Evolutionary conservation across 2,329 filamentous ascomycete genomes (phyloP).

Genomic region (Macrophomina tecta): DNA sequence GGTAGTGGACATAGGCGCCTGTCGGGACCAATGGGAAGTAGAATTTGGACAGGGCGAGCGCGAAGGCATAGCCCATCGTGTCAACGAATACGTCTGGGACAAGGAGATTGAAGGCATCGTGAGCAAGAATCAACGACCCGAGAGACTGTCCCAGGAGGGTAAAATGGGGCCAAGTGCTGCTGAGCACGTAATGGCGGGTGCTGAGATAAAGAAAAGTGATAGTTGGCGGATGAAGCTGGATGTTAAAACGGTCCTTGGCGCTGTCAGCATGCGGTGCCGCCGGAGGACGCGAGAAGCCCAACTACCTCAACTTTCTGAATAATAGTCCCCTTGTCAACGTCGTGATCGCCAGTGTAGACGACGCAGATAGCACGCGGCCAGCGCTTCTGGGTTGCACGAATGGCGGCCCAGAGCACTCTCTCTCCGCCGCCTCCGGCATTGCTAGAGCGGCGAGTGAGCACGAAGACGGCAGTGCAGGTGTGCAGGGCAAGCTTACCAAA

Average conservation of each 20-base stretch:
- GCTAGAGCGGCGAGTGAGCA: constrained; percentile 55
- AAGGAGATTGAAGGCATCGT: constrained; percentile 90
- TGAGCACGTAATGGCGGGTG: constrained; percentile 83
- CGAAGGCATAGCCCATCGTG: constrained; percentile 97
- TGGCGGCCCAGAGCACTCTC: constrained; percentile 93
- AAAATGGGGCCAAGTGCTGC: constrained; percentile 87
- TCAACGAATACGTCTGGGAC: constrained; percentile 95
- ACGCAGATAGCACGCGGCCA: constrained; percentile 90
- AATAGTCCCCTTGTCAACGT: constrained; percentile 80
- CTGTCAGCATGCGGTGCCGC: constrained; percentile 5
- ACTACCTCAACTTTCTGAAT: constrained; percentile 75
- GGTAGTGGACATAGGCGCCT: constrained; percentile 95
- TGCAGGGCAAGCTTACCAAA: constrained; percentile 67
- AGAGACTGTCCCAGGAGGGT: constrained; percentile 93
- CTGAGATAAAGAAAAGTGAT: constrained; percentile 90
- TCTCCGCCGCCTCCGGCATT: constrained; percentile 97
- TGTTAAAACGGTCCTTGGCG: constrained; percentile 78
- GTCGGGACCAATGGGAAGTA: constrained; percentile 83
- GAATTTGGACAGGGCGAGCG: constrained; percentile 79
- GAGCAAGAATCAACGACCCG: constrained; percentile 84
- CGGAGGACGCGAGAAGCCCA: background rate
- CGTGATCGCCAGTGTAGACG: constrained; percentile 95
- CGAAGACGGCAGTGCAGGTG: constrained; percentile 1
- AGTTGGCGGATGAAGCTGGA: constrained; percentile 80
- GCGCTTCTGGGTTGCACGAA: constrained; percentile 84